phyloP scores from a whole-genome alignment of 345 rosid genomes.

The Durio zibethinus region DNA sequence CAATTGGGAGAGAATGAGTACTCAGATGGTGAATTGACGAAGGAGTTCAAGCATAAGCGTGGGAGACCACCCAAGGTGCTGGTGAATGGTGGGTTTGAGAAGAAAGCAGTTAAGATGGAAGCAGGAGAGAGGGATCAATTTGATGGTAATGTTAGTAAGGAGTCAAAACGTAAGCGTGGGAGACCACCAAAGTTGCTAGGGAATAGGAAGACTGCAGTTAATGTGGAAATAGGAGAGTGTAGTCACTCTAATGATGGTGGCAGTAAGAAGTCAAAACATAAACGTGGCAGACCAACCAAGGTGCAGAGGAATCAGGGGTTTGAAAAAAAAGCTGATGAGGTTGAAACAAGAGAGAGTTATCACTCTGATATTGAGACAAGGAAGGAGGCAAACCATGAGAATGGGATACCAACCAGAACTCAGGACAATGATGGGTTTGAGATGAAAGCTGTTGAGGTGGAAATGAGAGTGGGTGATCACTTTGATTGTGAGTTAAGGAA shows the following conservation, averaged over 20 bases:
- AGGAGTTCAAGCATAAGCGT: slow-evolving; percentile 2
- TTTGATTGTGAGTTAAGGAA: slow-evolving; percentile 9
- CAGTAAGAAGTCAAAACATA: background rate
- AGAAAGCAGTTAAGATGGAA: background rate
- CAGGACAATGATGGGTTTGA: background rate
- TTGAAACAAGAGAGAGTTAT: background rate
- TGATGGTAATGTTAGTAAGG: background rate
- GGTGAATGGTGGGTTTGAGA: background rate
- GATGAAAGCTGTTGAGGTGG: background rate
- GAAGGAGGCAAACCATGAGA: background rate
- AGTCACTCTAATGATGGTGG: background rate
- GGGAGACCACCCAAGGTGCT: slow-evolving; percentile 16
- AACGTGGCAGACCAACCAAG: background rate
- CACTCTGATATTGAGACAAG: background rate
- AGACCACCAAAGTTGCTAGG: background rate
- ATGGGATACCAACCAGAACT: background rate
- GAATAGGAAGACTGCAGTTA: background rate
- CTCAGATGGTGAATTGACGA: background rate
- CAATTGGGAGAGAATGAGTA: background rate
- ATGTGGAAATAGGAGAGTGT: background rate
- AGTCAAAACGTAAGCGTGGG: slow-evolving; percentile 11
- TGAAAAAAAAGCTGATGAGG: background rate
- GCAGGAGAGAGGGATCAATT: background rate
- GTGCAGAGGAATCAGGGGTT: background rate
- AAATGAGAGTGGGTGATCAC: background rate